These are phyloP conservation scores for Ophiosphaerella herpotricha DNA, from an alignment of 2,329 filamentous ascomycete species.

Conservation along the genomic window DNA sequence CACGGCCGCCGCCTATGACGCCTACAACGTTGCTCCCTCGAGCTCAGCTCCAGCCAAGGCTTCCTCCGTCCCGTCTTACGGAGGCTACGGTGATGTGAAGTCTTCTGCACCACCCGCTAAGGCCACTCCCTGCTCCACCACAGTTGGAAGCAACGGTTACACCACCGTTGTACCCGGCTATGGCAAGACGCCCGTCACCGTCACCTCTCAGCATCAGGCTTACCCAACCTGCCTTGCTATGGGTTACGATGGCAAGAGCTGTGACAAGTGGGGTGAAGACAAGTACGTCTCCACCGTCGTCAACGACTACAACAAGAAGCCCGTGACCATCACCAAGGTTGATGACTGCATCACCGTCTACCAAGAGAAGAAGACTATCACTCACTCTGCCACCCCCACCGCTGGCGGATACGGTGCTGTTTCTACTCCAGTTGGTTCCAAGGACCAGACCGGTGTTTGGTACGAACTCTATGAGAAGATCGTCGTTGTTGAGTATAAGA, in stretches of 20 bases:
- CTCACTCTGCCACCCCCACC: slow-evolving; percentile 24
- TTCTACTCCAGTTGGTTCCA: slow-evolving; percentile 6
- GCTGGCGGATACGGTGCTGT: slow-evolving; percentile 12
- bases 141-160: slow-evolving; percentile 24
- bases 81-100: slow-evolving; percentile 15
- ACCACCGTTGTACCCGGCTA: slow-evolving; percentile 36
- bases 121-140: slow-evolving; percentile 9
- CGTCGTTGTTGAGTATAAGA: slow-evolving; percentile 30
- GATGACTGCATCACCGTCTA: slow-evolving; percentile 33
- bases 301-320: slow-evolving; percentile 31
- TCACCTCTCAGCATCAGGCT: slow-evolving; percentile 39
- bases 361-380: slow-evolving; percentile 34
- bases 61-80: slow-evolving; percentile 18
- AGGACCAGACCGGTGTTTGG: slow-evolving; percentile 27
- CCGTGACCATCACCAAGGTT: slow-evolving; percentile 31
- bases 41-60: slow-evolving; percentile 15
- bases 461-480: slow-evolving; percentile 40
- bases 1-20: slow-evolving; percentile 28
- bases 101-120: slow-evolving; percentile 23
- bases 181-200: slow-evolving; percentile 31
- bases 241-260: slow-evolving; percentile 17
- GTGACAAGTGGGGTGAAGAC: slow-evolving; percentile 28
- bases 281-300: slow-evolving; percentile 34
- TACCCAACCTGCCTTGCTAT: slow-evolving; percentile 35
- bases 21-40: slow-evolving; percentile 18